Evolutionary conservation across 805 yeast genomes (phyloP), one percentile per base, ranked within the genome.

Genomic region (Zygotorulaspora danielsina): DNA sequence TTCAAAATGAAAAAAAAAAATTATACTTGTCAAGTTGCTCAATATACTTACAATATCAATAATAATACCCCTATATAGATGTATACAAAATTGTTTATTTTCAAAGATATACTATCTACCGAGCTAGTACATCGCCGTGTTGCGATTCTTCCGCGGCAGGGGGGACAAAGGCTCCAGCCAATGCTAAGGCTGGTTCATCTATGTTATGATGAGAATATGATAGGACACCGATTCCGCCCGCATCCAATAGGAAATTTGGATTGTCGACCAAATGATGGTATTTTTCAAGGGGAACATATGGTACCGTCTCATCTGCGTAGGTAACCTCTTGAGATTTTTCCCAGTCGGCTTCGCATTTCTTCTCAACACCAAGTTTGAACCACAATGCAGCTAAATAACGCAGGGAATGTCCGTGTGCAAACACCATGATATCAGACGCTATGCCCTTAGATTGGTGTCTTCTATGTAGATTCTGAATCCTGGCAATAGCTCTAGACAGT

Each of bases 181-280:
- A 70, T 36, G 72, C 76, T 41, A 90, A 61, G 0, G 96, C 96
- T 3, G 97, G 97, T 64, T 90, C 97, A 26, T 81, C 72, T 40
- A 85, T 72, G 59, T 73, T 79, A 56, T 81, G 79, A 61, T 89
- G 97, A 54, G 86, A 94, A 62, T 89, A 89, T 48, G 93, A 79
- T 56, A 90, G 69, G 2, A 88, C 95, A 45, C 96, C 96, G 29
- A 87, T 85, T 30, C 96, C 97, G 48, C 97, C 96, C 19, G 97
- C 95, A 59, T 90, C 96, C 50, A 90, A 69, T 61, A 90, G 69
- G 61, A 88, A 80, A 50, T 81, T 77, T 7, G 96, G 96, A 59
- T 89, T 84, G 33, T 59, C 66, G 45, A 51, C 48, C 45, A 69
- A 40, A 44, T 66, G 62, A 43, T 62, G 51, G 48, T 53, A 67